Conservation (phyloP, 192 early-diverging fungal species). For the Linnemannia schmuckeri region DNA sequence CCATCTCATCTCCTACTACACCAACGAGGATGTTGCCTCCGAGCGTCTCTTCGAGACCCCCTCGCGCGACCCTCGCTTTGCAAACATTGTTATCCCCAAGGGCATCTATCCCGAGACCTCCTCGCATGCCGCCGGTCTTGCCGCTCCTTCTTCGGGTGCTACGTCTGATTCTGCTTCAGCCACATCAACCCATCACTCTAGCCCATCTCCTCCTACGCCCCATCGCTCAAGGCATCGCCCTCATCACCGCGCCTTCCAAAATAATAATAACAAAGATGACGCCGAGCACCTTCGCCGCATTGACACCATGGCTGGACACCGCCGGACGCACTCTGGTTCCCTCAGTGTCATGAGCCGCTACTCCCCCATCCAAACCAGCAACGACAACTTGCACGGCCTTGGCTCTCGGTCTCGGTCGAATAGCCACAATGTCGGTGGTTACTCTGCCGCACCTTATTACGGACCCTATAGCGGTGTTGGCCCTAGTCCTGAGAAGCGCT, state of each 20-base stretch:
- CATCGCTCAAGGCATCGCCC: constrained; percentile 47
- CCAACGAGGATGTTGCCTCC: constrained; percentile 80
- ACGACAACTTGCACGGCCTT: constrained; percentile 10
- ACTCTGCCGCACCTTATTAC: neutral
- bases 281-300: constrained; percentile 9
- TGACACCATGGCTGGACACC: constrained; percentile 32
- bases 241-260: constrained; percentile 46
- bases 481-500: constrained; percentile 30
- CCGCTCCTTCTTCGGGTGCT: neutral
- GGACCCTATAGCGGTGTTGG: constrained; percentile 17
- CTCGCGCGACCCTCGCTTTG: constrained; percentile 72
- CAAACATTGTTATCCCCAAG: constrained; percentile 77
- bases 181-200: constrained; percentile 32
- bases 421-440: constrained; percentile 29
- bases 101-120: constrained; percentile 89
- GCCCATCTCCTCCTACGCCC: constrained; percentile 42
- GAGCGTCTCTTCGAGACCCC: constrained; percentile 76
- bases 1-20: constrained; percentile 93
- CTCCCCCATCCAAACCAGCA: constrained; percentile 35
- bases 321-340: constrained; percentile 35
- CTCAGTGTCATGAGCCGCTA: constrained; percentile 32
- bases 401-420: constrained; percentile 22
- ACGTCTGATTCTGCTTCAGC: constrained; percentile 18
- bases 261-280: constrained; percentile 21
- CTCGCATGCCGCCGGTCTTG: neutral